Conservation (phyloP, 192 early-diverging fungal species). For the Backusella tuberculispora region DNA sequence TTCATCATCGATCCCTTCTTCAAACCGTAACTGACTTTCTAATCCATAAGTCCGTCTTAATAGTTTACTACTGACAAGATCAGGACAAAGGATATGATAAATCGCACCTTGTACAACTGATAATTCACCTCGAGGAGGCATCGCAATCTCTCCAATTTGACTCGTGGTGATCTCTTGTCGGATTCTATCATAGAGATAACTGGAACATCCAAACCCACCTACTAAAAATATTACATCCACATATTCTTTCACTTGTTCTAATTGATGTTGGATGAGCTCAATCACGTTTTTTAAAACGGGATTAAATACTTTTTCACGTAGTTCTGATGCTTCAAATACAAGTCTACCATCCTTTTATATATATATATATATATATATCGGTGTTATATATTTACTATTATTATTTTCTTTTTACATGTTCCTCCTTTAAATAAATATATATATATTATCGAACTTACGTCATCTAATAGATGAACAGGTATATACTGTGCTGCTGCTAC, state of each 20-base stretch:
- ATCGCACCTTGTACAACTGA: slow-evolving; percentile 57
- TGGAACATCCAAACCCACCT: slow-evolving; percentile 57
- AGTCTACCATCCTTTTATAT: slow-evolving; percentile 32
- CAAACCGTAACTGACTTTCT: slow-evolving; percentile 46
- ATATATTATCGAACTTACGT: no score
- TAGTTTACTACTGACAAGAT: slow-evolving; percentile 42
- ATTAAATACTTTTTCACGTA: slow-evolving; percentile 53
- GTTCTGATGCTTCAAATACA: slow-evolving; percentile 36
- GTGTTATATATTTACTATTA: slow-evolving; percentile 13
- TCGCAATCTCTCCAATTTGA: slow-evolving; percentile 37
- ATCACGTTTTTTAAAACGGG: slow-evolving; percentile 46
- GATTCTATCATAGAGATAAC: slow-evolving; percentile 44
- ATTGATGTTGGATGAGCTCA: slow-evolving; percentile 46
- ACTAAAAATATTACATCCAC: slow-evolving; percentile 55
- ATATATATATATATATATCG: not conserved
- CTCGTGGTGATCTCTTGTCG: slow-evolving; percentile 34
- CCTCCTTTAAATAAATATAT: no score
- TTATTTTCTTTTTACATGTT: not conserved
- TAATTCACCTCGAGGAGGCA: slow-evolving; percentile 50
- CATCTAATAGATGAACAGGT: not conserved
- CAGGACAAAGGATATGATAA: slow-evolving; percentile 41
- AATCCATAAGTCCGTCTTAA: slow-evolving; percentile 49
- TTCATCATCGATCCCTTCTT: slow-evolving; percentile 45
- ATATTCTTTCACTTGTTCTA: slow-evolving; percentile 33
- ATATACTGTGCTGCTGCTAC: slow-evolving; percentile 33